Evolutionary conservation across 306 rosid genomes (phyloP).

Genomic region (Casuarina cunninghamiana): DNA sequence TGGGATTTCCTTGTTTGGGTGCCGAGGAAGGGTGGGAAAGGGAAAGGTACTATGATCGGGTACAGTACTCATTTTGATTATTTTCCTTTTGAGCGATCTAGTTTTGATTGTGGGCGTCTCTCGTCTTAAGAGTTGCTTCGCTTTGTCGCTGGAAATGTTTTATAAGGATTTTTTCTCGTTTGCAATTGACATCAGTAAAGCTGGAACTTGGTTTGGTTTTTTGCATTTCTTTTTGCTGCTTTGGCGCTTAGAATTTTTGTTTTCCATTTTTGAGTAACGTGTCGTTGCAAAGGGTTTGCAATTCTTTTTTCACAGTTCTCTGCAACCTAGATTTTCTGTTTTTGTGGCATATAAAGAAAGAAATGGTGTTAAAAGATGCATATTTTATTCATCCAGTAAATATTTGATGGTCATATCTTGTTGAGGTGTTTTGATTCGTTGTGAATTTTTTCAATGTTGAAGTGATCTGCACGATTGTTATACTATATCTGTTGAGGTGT

Average conservation of each 20-base stretch:
- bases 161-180: background rate
- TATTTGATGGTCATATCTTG: background rate
- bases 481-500: background rate
- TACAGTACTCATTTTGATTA: background rate
- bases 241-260: background rate
- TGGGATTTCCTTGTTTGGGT: constrained; percentile 11
- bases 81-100: background rate
- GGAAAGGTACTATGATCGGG: background rate
- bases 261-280: background rate
- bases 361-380: background rate
- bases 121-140: background rate
- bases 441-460: too few relatives aligned
- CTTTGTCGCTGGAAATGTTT: background rate
- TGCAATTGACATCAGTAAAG: background rate
- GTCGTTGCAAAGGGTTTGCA: background rate
- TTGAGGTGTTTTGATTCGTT: too few relatives aligned
- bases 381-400: background rate
- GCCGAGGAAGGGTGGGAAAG: constrained; percentile 1
- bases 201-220: background rate
- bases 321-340: background rate
- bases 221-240: background rate
- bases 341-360: background rate
- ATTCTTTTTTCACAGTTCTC: background rate
- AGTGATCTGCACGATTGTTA: too few relatives aligned
- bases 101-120: background rate